phyloP scores from a whole-genome alignment of 2,329 filamentous ascomycete genomes.

The Rutstroemia sp. region DNA sequence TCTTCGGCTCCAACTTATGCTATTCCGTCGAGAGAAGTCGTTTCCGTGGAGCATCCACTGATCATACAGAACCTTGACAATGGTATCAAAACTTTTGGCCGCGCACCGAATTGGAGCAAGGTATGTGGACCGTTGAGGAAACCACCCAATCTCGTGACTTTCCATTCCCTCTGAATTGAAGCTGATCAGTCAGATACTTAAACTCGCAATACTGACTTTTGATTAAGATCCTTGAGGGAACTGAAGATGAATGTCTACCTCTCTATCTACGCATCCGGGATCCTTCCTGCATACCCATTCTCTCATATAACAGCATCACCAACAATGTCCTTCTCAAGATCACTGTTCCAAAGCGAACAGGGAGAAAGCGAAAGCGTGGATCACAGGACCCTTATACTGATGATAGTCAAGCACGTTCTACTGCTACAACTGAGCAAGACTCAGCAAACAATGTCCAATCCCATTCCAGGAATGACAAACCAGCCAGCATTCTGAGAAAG shows the following conservation, averaged over 20 bases:
- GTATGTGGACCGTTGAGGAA: conserved; percentile 18
- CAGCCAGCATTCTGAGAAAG: conserved; percentile 49
- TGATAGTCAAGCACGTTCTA: neutral
- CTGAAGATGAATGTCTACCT: conserved; percentile 44
- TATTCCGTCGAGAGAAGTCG: conserved; percentile 45
- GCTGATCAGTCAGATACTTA: neutral
- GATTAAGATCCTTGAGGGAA: conserved; percentile 37
- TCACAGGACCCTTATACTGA: conserved; percentile 55
- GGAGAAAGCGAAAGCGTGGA: conserved; percentile 78
- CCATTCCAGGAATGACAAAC: conserved; percentile 43
- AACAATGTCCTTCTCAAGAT: conserved; percentile 84
- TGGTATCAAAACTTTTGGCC: conserved; percentile 53
- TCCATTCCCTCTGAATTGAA: neutral
- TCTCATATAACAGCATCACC: conserved; percentile 67
- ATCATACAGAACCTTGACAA: conserved; percentile 57
- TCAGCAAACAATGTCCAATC: conserved; percentile 31
- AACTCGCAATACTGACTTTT: neutral
- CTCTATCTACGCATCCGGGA: conserved; percentile 77
- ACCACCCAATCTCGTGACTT: neutral
- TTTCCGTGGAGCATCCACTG: conserved; percentile 60
- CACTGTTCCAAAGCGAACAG: conserved; percentile 78
- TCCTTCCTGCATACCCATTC: conserved; percentile 67
- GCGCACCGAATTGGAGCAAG: conserved; percentile 21
- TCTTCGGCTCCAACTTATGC: conserved; percentile 37
- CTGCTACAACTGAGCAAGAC: neutral